Evolutionary conservation across 1,284 basidiomycete species (phyloP).

Genomic region (Cutaneotrichosporon sp.): DNA sequence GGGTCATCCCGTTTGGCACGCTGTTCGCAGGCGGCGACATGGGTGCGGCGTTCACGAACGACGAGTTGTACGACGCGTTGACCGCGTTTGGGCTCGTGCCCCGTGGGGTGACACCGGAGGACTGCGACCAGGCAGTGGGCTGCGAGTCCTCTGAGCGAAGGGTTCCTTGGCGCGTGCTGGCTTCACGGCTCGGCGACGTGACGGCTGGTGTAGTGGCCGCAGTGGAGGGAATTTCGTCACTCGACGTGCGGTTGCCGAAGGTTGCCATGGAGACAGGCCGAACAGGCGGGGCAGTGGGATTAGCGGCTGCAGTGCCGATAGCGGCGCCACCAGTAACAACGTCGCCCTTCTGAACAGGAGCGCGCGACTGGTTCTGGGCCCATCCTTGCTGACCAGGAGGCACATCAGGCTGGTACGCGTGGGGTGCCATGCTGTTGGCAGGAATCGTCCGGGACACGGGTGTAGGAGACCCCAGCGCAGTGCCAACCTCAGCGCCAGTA

Average conservation of each 20-base stretch:
- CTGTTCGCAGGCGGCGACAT: not conserved
- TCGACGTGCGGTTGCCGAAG: constrained; percentile 1
- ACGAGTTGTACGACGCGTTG: not conserved
- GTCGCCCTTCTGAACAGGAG: constrained; percentile 1
- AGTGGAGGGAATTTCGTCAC: not conserved
- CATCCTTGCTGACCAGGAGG: constrained; percentile 1
- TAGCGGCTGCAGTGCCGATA: not conserved
- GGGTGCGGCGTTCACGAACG: not conserved
- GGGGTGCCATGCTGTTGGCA: not conserved
- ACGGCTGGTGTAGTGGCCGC: not conserved
- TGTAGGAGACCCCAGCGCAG: not conserved
- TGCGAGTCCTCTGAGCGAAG: constrained; percentile 7
- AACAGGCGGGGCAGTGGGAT: not conserved
- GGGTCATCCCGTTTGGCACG: not conserved
- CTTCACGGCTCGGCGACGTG: not conserved
- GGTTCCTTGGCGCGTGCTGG: constrained; percentile 1
- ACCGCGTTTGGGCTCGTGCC: not conserved
- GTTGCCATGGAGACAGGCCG: constrained; percentile 1
- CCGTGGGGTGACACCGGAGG: not conserved
- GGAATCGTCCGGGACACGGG: not conserved
- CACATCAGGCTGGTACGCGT: constrained; percentile 4
- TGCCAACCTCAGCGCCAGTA: not conserved
- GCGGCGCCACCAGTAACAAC: not conserved
- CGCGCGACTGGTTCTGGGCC: constrained; percentile 6
- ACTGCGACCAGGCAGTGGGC: constrained; percentile 11